phyloP scores from a whole-genome alignment of 2,329 filamentous ascomycete species.

The Pyrenophora graminea region DNA sequence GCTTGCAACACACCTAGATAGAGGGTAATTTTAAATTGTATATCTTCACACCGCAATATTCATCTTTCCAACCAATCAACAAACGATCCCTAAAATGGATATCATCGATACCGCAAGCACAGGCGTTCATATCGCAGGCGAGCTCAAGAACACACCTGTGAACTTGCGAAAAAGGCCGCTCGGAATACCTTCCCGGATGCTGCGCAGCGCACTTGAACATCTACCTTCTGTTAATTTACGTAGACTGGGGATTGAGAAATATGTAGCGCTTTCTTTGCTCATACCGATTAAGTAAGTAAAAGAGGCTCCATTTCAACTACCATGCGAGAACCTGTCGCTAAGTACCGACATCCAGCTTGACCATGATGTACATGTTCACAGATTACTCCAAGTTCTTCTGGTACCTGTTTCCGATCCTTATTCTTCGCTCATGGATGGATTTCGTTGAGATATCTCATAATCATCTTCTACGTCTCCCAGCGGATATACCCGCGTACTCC shows the following conservation, averaged over 20 bases:
- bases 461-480: background rate
- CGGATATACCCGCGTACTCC: background rate
- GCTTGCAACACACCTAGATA: too few species aligned
- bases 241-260: conserved; percentile 4
- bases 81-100: background rate
- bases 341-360: background rate
- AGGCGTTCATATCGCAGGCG: background rate
- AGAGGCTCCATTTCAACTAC: too few species aligned
- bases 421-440: conserved; percentile 1
- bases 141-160: background rate
- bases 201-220: conserved; percentile 7
- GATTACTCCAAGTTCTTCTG: background rate
- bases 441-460: conserved; percentile 1
- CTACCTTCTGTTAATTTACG: background rate
- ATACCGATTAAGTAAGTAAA: conserved; percentile 5
- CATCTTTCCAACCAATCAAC: background rate
- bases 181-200: background rate
- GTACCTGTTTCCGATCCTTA: background rate
- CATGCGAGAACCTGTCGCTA: background rate
- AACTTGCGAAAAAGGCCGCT: background rate
- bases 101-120: background rate
- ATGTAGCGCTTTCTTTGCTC: background rate
- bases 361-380: conserved; percentile 1
- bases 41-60: background rate
- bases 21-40: background rate